Base-by-base conservation (phyloP, 371 early-diverging fungal species). In the Mucor piriformis region DNA sequence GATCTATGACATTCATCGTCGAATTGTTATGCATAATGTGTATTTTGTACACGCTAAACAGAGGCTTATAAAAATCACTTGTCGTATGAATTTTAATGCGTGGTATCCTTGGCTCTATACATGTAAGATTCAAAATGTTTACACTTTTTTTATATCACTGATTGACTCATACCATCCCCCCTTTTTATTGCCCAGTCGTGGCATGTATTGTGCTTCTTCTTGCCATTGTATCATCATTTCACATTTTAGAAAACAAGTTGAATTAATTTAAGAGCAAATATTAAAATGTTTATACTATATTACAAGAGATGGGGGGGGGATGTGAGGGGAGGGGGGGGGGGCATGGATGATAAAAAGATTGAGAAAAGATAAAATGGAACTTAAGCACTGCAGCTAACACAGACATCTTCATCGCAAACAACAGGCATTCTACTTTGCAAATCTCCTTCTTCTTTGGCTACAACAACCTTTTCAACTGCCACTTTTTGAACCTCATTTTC, bases 391-490 rank as follows among this genome's bases (percentile, higher is more conserved):
- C 96, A 96, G 83, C 88, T 93, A 59, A 92, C 59, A 67, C 97
- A 96, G 3, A 90, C 92, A 40, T 96, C 94, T 51, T 96, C 97
- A 62, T 80, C 78, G 78, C 95, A 95, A 15, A 94, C 94, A 40
- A 94, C 73, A 4, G 94, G 89, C 70, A 72, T 91, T 77, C 68
- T 47, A 68, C 54, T 37, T 72, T 69, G 44, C 54, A 50, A 12
- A 42, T 43, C 15, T 66, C 53, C 50, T 61, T 61, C 34, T 72
- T 64, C n/a, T n/a, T n/a, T n/a, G n/a, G n/a, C n/a, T n/a, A n/a
- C n/a, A n/a, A n/a, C 20, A 34, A 21, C 13, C 20, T 34, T 34
- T 33, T 62, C 62, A 40, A 43, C 54, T 21, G 37, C 40, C 4
- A 29, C 38, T 21, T 50, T 16, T 16, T 33, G 24, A 8, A 33